Conservation (phyloP, 129 eudicot genomes). For the Pulicaria dysenterica region DNA sequence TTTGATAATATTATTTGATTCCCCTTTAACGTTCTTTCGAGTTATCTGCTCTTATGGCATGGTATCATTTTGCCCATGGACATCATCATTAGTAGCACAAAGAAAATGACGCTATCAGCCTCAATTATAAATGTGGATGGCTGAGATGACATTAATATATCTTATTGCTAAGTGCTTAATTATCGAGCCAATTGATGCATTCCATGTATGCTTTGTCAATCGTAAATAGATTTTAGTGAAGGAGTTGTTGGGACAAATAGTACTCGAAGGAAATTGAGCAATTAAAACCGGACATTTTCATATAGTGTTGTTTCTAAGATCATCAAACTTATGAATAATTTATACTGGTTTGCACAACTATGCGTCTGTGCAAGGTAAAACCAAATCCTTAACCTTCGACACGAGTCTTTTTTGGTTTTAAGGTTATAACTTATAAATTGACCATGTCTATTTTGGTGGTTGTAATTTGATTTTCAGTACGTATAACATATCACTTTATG, state of each 20-base stretch:
- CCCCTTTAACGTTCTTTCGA: background rate
- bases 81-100: background rate
- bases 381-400: no score
- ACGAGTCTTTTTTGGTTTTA: background rate
- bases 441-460: background rate
- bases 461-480: background rate
- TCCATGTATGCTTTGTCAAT: no score
- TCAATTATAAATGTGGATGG: constrained; percentile 2
- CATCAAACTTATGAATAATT: no score
- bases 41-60: no score
- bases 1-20: constrained; percentile 11
- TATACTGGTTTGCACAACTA: no score
- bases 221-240: background rate
- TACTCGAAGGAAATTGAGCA: no score
- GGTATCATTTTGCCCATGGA: constrained; percentile 10
- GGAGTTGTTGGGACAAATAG: background rate
- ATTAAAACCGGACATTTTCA: no score
- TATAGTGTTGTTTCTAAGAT: no score
- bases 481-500: no score
- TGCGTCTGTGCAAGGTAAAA: no score
- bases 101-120: background rate
- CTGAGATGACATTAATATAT: constrained; percentile 11
- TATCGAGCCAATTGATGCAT: no score
- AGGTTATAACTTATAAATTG: background rate
- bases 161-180: background rate